phyloP scores from a whole-genome alignment of 164 flowering plant genomes.

The Pachysandra terminalis region DNA sequence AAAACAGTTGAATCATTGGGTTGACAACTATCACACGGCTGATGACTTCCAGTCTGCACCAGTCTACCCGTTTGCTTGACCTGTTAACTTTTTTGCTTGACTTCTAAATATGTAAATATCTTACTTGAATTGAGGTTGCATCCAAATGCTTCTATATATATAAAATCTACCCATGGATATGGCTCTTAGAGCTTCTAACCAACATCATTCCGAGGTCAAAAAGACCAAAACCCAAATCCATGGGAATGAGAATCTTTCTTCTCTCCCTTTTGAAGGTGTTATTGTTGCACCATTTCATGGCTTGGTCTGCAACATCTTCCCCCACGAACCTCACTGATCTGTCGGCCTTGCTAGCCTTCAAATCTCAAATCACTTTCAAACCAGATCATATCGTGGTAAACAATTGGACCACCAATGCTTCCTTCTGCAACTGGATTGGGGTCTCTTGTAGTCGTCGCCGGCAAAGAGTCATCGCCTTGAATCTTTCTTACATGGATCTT shows the following conservation, averaged over 20 bases:
- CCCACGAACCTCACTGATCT: background rate
- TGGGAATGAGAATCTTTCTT: background rate
- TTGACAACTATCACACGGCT: too few species aligned
- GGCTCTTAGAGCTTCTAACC: too few species aligned
- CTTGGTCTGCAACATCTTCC: background rate
- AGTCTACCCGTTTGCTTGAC: too few species aligned
- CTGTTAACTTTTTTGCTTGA: too few species aligned
- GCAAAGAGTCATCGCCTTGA: conserved; percentile 8
- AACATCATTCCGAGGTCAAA: too few species aligned
- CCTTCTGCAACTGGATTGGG: background rate
- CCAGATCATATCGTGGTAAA: background rate
- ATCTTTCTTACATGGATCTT: conserved; percentile 7
- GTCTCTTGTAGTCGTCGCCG: background rate
- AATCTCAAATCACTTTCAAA: background rate
- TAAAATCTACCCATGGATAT: too few species aligned
- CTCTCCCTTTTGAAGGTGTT: background rate
- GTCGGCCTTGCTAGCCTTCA: background rate
- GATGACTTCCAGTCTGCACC: too few species aligned
- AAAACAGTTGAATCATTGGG: too few species aligned
- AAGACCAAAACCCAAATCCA: too few species aligned
- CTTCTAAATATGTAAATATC: too few species aligned
- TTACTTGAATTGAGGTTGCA: too few species aligned
- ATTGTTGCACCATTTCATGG: background rate
- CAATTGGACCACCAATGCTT: background rate
- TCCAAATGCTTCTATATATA: too few species aligned